Base-by-base conservation (phyloP, 768 basidiomycete species). In the Xanthoconium purpureum region DNA sequence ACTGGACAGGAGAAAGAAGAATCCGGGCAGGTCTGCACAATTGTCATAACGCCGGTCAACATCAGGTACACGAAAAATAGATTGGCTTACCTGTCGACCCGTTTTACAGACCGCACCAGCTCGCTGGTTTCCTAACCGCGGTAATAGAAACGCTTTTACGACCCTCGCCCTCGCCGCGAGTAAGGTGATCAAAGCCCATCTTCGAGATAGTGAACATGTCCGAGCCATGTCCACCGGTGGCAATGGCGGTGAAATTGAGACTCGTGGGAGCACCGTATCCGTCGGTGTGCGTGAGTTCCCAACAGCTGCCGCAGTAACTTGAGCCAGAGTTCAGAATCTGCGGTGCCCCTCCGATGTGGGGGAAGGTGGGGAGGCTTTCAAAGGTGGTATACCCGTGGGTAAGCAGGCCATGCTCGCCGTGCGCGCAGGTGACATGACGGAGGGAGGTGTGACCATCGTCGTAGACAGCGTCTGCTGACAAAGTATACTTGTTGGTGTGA, bases 301-400 rank as follows among this genome's bases (percentile, higher is more conserved):
- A 88, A 69, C 87, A 88, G 28, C 78, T 76, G 2, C 83, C 84
- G 61, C 85, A 88, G 43, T 74, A 71, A 2, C 67, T 56, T 1
- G 83, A 85, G 65, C 82, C 75, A 69, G 33, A 35, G 24, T 24
- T 78, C 7, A 67, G 68, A 54, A 87, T 73, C 37, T 77, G 81
- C 15, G 75, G 72, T 1, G 76, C 80, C 1, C 80, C 85, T 32
- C 83, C 84, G 62, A 88, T 82, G 67, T 74, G 65, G 1, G 85
- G 54, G 18, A 18, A 45, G 18, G 18, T 13, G 37, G 42, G 54
- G 10, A 50, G 4, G 3, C 44, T 11, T 0, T n/a, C 10, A 1
- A 55, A 30, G 6, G 20, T 38, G 14, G 24, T 20, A 17, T 44
- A 45, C 15, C 48, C 40, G 6, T 36, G 1, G 29, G 36, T n/a